Evolutionary conservation across 768 basidiomycete species (phyloP), one percentile per base, ranked within the genome.

Genomic region (Boletales sp.): DNA sequence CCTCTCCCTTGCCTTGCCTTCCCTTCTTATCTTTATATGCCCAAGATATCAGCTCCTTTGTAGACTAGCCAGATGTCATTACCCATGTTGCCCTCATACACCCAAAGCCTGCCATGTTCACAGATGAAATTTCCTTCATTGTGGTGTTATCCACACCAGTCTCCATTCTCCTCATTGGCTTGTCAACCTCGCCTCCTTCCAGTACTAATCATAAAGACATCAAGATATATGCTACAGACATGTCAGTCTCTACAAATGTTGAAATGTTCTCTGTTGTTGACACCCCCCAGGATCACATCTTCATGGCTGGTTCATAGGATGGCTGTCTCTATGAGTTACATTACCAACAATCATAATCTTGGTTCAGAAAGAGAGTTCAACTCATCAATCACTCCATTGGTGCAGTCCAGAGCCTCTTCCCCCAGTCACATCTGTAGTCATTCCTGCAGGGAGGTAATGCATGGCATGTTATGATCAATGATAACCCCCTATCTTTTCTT

Each of bases 311-410:
- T 12, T 74, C 79, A 10, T 83, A 86, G 61, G 92, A 95, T 60
- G 93, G 93, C 13, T 83, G 85, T 63, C 70, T 98, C 46, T 96
- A 95, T 67, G 95, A 97, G 67, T 68, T 98, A 38, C 85, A 89
- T 60, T 98, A 97, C 67, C 89, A 92, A 60, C 84, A 87, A 57
- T 87, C 79, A 55, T 90, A 94, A 61, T 87, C 89, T 0, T 95
- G 93, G n/a, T n/a, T n/a, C n/a, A n/a, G n/a, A n/a, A n/a, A n/a
- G n/a, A n/a, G n/a, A n/a, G n/a, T n/a, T n/a, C n/a, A n/a, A n/a
- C n/a, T n/a, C n/a, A n/a, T n/a, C n/a, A n/a, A n/a, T n/a, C n/a
- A n/a, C n/a, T n/a, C n/a, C n/a, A n/a, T n/a, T n/a, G n/a, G n/a
- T n/a, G n/a, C n/a, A n/a, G n/a, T n/a, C n/a, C n/a, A n/a, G n/a